Evolutionary conservation across 108 stramenopile genomes (phyloP).

Genomic region (Cylindrotheca closterium): DNA sequence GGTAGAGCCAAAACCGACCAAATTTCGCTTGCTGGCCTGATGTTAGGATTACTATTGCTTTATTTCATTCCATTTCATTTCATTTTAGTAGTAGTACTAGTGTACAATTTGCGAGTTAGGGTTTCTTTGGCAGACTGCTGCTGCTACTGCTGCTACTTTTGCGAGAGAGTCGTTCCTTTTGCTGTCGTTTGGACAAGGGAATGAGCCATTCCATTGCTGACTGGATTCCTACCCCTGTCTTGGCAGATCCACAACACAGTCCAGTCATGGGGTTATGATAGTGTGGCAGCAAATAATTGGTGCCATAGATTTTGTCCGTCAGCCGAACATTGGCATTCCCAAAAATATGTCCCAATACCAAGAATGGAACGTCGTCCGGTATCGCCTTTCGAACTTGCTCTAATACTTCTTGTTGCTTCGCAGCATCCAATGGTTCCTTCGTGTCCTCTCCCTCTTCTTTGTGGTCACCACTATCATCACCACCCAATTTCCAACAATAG

Average conservation of each 20-base stretch:
- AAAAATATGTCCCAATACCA: slow-evolving; percentile 49
- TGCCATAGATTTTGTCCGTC: slow-evolving; percentile 26
- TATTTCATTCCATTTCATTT: no score
- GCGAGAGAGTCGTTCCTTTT: slow-evolving; percentile 27
- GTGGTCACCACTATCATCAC: slow-evolving; percentile 16
- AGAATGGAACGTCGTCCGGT: slow-evolving; percentile 50
- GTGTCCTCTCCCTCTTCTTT: slow-evolving; percentile 37
- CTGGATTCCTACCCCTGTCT: slow-evolving; percentile 70
- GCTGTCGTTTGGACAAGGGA: slow-evolving; percentile 48
- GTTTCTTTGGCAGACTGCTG: no score
- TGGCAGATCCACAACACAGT: slow-evolving; percentile 72
- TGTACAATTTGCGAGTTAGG: neutral
- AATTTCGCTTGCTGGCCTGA: no score
- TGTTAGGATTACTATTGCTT: no score
- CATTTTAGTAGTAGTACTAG: no score
- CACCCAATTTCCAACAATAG: slow-evolving; percentile 55
- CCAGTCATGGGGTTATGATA: slow-evolving; percentile 44
- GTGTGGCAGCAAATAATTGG: slow-evolving; percentile 36
- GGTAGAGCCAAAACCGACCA: no score
- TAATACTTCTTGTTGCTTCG: slow-evolving; percentile 39
- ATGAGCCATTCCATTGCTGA: slow-evolving; percentile 79
- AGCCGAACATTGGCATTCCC: slow-evolving; percentile 21
- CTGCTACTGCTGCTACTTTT: no score
- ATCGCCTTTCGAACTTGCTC: slow-evolving; percentile 39
- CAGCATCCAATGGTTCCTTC: slow-evolving; percentile 15